phyloP scores from a whole-genome alignment of 768 basidiomycete species.

The Rubroboletus pulcherrimus region DNA sequence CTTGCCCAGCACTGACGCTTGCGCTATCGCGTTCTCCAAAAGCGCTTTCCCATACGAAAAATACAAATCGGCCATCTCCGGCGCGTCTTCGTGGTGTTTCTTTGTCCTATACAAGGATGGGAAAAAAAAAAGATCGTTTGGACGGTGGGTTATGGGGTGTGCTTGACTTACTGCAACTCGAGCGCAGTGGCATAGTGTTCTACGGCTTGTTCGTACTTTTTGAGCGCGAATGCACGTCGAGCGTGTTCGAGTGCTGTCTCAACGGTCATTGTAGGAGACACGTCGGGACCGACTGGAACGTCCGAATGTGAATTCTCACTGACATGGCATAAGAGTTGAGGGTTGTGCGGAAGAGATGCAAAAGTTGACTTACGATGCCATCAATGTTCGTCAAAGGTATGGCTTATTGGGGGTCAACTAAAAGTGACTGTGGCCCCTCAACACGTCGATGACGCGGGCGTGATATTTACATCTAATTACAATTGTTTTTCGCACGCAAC shows the following conservation, averaged over 20 bases:
- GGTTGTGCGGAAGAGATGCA: no score
- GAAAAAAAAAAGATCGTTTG: not conserved
- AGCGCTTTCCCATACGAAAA: slow-evolving; percentile 91
- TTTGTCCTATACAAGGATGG: slow-evolving; percentile 50
- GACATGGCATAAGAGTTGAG: not conserved
- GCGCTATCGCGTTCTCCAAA: slow-evolving; percentile 86
- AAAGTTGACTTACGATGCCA: slow-evolving; percentile 25
- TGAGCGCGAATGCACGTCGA: slow-evolving; percentile 84
- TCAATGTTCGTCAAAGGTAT: not conserved
- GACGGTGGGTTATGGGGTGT: not conserved
- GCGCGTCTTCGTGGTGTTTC: slow-evolving; percentile 73
- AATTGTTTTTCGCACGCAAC: not conserved
- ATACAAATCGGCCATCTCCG: slow-evolving; percentile 83
- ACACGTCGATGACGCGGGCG: slow-evolving; percentile 14
- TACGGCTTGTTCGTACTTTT: slow-evolving; percentile 81
- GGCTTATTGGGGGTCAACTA: no score
- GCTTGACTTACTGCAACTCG: slow-evolving; percentile 67
- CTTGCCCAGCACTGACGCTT: slow-evolving; percentile 85
- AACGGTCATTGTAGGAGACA: slow-evolving; percentile 33
- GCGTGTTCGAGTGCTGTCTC: slow-evolving; percentile 70
- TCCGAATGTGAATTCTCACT: slow-evolving; percentile 11
- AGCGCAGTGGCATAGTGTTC: slow-evolving; percentile 82
- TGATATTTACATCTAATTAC: slow-evolving; percentile 18
- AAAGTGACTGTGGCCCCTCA: not conserved
- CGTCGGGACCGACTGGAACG: slow-evolving; percentile 19